Base-by-base conservation (phyloP, 1,284 basidiomycete species). In the Calocybe gambosa region DNA sequence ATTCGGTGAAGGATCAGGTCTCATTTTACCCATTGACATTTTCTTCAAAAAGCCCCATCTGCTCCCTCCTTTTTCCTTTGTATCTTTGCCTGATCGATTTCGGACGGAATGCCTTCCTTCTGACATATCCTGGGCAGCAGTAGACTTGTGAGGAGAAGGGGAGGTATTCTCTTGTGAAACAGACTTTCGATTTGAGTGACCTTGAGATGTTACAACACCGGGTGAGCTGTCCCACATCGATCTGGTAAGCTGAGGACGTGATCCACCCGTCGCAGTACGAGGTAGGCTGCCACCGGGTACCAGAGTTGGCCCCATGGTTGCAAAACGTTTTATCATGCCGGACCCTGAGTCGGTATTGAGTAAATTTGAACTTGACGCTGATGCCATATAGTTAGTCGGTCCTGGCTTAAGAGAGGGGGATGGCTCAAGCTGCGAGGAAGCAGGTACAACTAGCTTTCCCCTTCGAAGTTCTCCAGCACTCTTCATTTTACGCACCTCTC, bases 1-100 rank as follows among this genome's bases (percentile, higher is more conserved):
- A 8, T 67, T 52, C 0, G 70, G 62, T 21, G 78, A 71, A 13
- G 73, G 63, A 43, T 86, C 82, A n/a, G 66, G 53, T 58, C 78
- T 78, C 67, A 89, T 84, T 64, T 87, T 88, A 18, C 89, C 85
- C 88, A 93, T 93, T 8, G 90, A 93, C 88, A 96, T 93, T 70
- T 96, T 96, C 68, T 93, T 91, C 50, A 96, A 70, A 69, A 96
- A 94, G 2, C 93, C 90, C 90, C 91, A 94, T 49, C 87, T 81
- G 47, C 80, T 80, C 37, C 68, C 68, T 62, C 68, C 68, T 62
- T 84, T 84, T 50, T 80, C 76, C 54, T 76, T 77, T 36, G 69
- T 70, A 28, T 77, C 68, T 52, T 67, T 69, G 26, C 60, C 48
- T 29, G 63, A 60, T 36, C 66, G 63, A 18, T 59, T 57, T 51